Evolutionary conservation across 2,329 filamentous ascomycete genomes (phyloP).

Genomic region (Monilinia vaccinii-corymbosi): DNA sequence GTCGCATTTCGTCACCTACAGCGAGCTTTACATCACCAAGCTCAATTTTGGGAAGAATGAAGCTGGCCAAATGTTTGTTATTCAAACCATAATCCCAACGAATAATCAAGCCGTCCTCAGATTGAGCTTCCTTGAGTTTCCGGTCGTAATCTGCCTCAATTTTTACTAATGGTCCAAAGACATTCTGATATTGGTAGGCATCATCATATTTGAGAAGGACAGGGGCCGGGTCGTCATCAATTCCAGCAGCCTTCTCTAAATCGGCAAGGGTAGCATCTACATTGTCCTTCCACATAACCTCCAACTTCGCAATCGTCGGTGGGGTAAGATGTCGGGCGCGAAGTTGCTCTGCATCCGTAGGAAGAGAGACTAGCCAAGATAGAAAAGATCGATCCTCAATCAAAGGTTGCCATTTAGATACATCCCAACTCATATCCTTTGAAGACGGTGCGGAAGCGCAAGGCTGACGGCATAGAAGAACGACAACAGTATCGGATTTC

Average conservation of each 20-base stretch:
- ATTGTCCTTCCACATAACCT: constrained; percentile 98
- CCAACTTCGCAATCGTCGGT: constrained; percentile 89
- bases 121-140: constrained; percentile 96
- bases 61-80: constrained; percentile 94
- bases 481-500: constrained; percentile 96
- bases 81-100: constrained; percentile 94
- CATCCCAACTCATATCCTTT: constrained; percentile 99
- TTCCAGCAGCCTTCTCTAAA: constrained; percentile 80
- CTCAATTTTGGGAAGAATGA: constrained; percentile 93
- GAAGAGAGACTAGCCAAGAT: constrained; percentile 81
- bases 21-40: constrained; percentile 96
- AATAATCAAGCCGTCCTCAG: constrained; percentile 88
- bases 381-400: constrained; percentile 96
- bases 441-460: constrained; percentile 91
- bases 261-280: constrained; percentile 79
- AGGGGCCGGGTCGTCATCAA: constrained; percentile 90
- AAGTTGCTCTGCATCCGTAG: constrained; percentile 90
- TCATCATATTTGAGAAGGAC: constrained; percentile 93
- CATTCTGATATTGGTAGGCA: constrained; percentile 97
- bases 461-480: constrained; percentile 90
- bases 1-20: constrained; percentile 95
- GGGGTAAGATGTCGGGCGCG: constrained; percentile 87
- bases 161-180: constrained; percentile 95
- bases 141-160: constrained; percentile 99
- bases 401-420: constrained; percentile 91